phyloP scores from a whole-genome alignment of 2,329 filamentous ascomycete genomes.

The Diplodia sapinea region DNA sequence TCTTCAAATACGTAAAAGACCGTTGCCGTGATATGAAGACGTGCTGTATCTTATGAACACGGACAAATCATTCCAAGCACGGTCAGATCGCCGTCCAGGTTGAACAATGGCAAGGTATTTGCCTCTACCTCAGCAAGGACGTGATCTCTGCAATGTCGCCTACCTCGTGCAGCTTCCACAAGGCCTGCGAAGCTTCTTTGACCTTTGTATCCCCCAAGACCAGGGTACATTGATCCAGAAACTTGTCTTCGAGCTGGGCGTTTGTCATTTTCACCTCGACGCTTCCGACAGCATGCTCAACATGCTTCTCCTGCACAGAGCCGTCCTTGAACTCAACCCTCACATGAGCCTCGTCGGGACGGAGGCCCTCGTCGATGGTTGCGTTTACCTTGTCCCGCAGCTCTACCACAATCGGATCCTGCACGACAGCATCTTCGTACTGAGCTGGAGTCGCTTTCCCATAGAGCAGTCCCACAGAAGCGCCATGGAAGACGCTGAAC shows the following conservation, averaged over 20 bases:
- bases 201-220: constrained; percentile 51
- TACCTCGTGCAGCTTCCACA: constrained; percentile 32
- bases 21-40: neutral
- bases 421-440: constrained; percentile 58
- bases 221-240: constrained; percentile 54
- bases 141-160: constrained; percentile 31
- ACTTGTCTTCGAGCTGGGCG: constrained; percentile 55
- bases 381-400: constrained; percentile 56
- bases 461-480: constrained; percentile 57
- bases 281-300: constrained; percentile 59
- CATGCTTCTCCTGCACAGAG: constrained; percentile 47
- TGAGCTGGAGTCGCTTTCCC: constrained; percentile 59
- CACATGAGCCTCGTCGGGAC: constrained; percentile 52
- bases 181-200: constrained; percentile 39
- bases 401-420: constrained; percentile 48
- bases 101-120: neutral
- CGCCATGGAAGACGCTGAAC: constrained; percentile 62
- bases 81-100: no score
- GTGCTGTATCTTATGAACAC: neutral
- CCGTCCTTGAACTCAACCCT: constrained; percentile 48
- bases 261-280: constrained; percentile 56
- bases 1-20: neutral
- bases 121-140: neutral
- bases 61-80: no score
- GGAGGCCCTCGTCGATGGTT: constrained; percentile 48